Conservation (phyloP, 1,139 yeast genomes). For the Yamadazyma diospyri region DNA sequence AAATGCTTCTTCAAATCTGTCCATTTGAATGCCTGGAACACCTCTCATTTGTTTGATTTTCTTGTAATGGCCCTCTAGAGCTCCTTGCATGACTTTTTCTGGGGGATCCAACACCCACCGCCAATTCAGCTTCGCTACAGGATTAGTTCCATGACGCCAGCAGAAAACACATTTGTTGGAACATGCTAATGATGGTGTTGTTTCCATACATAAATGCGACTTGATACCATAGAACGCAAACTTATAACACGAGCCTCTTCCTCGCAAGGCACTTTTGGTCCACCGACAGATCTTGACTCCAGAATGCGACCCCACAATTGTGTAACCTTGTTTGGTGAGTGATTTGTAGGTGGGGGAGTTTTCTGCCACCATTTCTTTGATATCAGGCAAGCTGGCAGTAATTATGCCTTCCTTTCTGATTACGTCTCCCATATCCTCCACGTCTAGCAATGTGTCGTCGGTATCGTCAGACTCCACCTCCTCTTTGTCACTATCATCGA, state of each 20-base stretch:
- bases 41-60: constrained; percentile 94
- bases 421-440: constrained; percentile 79
- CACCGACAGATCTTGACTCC: constrained; percentile 95
- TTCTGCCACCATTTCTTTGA: constrained; percentile 85
- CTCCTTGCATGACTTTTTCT: constrained; percentile 78
- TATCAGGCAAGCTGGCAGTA: constrained; percentile 22
- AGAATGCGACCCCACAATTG: constrained; percentile 90
- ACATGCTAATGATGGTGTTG: constrained; percentile 91
- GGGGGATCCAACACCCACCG: constrained; percentile 95
- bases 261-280: constrained; percentile 93
- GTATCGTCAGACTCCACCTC: constrained; percentile 33
- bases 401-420: constrained; percentile 34
- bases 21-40: constrained; percentile 90
- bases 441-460: constrained; percentile 59
- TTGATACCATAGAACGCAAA: constrained; percentile 88
- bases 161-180: constrained; percentile 95
- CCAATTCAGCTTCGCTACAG: constrained; percentile 91
- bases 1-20: constrained; percentile 87
- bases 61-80: constrained; percentile 82
- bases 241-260: constrained; percentile 92
- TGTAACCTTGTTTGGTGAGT: constrained; percentile 88
- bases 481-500: constrained; percentile 37
- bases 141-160: constrained; percentile 97
- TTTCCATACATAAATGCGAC: constrained; percentile 92
- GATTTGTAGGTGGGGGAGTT: constrained; percentile 88